These are phyloP conservation scores for Xylariaceae sp. DNA, from an alignment of 2,329 filamentous ascomycete genomes.

Conservation along the genomic window DNA sequence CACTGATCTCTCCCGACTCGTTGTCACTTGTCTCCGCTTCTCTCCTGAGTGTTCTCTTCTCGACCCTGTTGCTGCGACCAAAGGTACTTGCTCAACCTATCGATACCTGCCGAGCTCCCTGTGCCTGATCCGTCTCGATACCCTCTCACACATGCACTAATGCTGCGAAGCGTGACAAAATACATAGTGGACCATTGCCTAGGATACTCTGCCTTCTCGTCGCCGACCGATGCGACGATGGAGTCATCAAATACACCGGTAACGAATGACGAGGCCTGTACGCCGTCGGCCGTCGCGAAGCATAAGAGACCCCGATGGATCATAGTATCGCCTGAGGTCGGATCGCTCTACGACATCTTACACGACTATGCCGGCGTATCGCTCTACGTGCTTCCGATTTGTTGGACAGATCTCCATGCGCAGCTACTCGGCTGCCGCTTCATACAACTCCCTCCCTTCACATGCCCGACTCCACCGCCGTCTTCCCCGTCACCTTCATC, in stretches of 20 bases:
- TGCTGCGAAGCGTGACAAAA: background rate
- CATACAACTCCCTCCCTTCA: conserved; percentile 38
- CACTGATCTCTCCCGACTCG: background rate
- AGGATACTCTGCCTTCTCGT: background rate
- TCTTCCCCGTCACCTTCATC: conserved; percentile 28
- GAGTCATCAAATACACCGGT: conserved; percentile 2
- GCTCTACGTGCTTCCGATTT: conserved; percentile 49
- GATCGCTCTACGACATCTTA: conserved; percentile 50
- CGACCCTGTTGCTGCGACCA: background rate
- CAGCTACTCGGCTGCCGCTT: conserved; percentile 45
- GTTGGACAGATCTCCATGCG: conserved; percentile 51
- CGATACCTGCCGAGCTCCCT: background rate
- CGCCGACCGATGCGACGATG: conserved; percentile 1
- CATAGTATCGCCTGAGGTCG: conserved; percentile 39
- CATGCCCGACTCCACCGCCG: conserved; percentile 36
- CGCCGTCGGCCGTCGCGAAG: conserved; percentile 14
- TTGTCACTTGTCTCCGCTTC: background rate
- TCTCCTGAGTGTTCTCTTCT: background rate
- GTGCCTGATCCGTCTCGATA: background rate
- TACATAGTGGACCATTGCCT: background rate
- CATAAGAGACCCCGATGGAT: conserved; percentile 28
- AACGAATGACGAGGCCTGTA: background rate
- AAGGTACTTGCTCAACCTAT: background rate
- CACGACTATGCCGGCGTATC: conserved; percentile 42
- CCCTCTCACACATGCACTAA: background rate